phyloP scores from a whole-genome alignment of 1,284 basidiomycete genomes.

The Melampsora americana region DNA sequence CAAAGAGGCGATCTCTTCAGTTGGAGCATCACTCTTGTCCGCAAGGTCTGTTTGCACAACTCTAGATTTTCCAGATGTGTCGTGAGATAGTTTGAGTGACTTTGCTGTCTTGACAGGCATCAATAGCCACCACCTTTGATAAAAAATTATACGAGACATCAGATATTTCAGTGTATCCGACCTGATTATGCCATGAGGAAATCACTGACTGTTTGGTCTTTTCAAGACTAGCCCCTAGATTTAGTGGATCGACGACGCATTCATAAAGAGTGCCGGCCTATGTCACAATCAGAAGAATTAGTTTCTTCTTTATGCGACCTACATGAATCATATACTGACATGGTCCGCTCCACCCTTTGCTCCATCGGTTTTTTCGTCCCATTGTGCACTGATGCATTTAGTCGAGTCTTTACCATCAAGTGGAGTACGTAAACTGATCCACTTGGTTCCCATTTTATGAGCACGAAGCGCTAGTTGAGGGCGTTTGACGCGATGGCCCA shows the following conservation, averaged over 20 bases:
- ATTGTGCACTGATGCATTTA: constrained; percentile 43
- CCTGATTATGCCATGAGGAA: background rate
- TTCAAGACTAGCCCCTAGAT: constrained; percentile 39
- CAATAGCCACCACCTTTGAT: constrained; percentile 35
- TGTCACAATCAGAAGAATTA: background rate
- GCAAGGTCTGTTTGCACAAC: constrained; percentile 10
- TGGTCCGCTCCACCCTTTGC: constrained; percentile 33
- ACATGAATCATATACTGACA: constrained; percentile 8
- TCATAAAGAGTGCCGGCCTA: constrained; percentile 41
- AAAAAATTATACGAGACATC: background rate
- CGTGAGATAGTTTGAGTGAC: constrained; percentile 4
- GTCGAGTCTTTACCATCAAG: background rate
- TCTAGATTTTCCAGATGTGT: background rate
- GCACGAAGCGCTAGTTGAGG: constrained; percentile 16
- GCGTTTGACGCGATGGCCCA: background rate
- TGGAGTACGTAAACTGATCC: constrained; percentile 40
- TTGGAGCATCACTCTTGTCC: background rate
- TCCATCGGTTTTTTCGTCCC: constrained; percentile 13
- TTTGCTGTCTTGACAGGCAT: constrained; percentile 29
- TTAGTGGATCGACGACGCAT: constrained; percentile 39
- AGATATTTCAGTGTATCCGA: background rate
- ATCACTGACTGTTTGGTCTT: constrained; percentile 40
- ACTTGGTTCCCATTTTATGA: constrained; percentile 36
- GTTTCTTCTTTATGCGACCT: background rate
- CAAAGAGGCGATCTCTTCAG: background rate